These are phyloP conservation scores for Amanita polypyramis DNA, from an alignment of 768 basidiomycete genomes.

Conservation along the genomic window DNA sequence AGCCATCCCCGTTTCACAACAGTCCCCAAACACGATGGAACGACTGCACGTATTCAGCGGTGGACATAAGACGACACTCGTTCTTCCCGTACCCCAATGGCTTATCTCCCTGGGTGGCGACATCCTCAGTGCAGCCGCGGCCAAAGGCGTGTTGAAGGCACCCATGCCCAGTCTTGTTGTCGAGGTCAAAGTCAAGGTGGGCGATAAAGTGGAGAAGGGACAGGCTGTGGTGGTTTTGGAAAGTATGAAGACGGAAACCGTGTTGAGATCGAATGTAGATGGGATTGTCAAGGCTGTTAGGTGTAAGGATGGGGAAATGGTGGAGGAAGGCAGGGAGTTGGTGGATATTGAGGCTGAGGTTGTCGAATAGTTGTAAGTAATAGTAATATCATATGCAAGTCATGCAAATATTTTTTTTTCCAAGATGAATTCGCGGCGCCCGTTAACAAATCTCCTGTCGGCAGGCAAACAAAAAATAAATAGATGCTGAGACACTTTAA, in stretches of 20 bases:
- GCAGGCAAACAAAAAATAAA: too few species aligned
- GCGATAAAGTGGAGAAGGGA: constrained; percentile 72
- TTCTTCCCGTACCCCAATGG: constrained; percentile 65
- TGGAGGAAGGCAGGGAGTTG: constrained; percentile 76
- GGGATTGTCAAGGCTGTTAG: constrained; percentile 66
- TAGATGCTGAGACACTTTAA: too few species aligned
- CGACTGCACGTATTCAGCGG: constrained; percentile 66
- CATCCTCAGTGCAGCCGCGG: constrained; percentile 37
- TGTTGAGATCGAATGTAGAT: constrained; percentile 56
- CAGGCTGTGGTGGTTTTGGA: constrained; percentile 79
- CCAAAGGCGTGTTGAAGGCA: constrained; percentile 42
- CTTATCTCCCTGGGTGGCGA: constrained; percentile 56
- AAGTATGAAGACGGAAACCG: constrained; percentile 98
- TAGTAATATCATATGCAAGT: too few species aligned
- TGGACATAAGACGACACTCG: constrained; percentile 54
- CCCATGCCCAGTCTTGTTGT: constrained; percentile 95
- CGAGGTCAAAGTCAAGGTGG: constrained; percentile 69
- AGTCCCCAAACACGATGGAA: constrained; percentile 48
- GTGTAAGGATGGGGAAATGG: constrained; percentile 84
- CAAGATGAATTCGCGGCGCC: too few species aligned
- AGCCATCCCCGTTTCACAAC: constrained; percentile 38
- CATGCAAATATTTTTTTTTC: too few species aligned
- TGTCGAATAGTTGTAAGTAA: constrained; percentile 10
- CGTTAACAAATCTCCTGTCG: too few species aligned
- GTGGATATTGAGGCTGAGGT: constrained; percentile 50